phyloP scores from a whole-genome alignment of 1,139 yeast genomes.

The Candida freyschussii region DNA sequence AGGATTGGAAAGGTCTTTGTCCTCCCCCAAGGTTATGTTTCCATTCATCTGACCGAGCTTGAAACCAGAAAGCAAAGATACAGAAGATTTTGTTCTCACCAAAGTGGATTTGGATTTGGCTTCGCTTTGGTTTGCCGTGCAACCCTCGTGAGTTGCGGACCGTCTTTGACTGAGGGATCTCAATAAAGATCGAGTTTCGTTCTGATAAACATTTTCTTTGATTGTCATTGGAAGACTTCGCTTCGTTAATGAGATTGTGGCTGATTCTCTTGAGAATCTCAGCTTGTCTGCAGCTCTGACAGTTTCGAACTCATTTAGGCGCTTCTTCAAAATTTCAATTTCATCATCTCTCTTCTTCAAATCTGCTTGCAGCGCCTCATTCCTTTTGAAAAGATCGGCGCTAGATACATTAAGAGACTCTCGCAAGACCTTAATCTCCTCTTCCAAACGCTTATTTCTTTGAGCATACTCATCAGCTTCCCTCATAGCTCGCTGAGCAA shows the following conservation, averaged over 20 bases:
- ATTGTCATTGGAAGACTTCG: not conserved
- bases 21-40: too few relatives aligned
- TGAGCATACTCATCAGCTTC: constrained; percentile 60
- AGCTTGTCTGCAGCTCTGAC: constrained; percentile 62
- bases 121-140: not conserved
- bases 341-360: constrained; percentile 28
- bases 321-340: constrained; percentile 30
- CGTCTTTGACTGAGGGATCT: not conserved
- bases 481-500: constrained; percentile 67
- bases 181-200: too few relatives aligned
- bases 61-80: constrained; percentile 1
- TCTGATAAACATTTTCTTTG: too few relatives aligned
- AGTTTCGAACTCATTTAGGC: constrained; percentile 18
- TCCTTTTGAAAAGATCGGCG: constrained; percentile 63
- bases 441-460: constrained; percentile 57
- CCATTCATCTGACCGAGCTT: too few relatives aligned
- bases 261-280: constrained; percentile 52
- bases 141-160: not conserved
- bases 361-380: constrained; percentile 54
- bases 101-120: not conserved
- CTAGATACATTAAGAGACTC: constrained; percentile 50
- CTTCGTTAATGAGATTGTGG: constrained; percentile 15
- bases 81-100: constrained; percentile 2
- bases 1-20: too few relatives aligned
- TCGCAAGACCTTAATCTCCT: constrained; percentile 45